Conservation (phyloP, 2,329 filamentous ascomycete genomes). For the Xylogone sp. region DNA sequence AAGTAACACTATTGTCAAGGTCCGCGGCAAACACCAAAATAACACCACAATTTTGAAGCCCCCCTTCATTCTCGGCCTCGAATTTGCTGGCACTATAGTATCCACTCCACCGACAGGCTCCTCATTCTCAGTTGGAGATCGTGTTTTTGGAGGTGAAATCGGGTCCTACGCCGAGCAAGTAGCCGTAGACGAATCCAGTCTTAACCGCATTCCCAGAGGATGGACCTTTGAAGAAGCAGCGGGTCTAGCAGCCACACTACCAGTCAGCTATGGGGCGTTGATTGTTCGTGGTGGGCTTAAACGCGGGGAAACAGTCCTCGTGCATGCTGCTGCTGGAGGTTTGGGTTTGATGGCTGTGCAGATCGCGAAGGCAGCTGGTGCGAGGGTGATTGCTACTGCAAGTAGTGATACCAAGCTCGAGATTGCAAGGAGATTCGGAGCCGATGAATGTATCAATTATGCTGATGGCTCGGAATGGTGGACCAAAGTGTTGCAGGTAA, state of each 20-base stretch:
- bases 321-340: slow-evolving; percentile 52
- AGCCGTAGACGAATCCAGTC: slow-evolving; percentile 27
- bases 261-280: slow-evolving; percentile 50
- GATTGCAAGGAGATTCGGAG: slow-evolving; percentile 36
- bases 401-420: slow-evolving; percentile 41
- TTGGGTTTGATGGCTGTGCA: slow-evolving; percentile 53
- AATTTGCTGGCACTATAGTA: slow-evolving; percentile 53
- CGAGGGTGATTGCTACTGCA: slow-evolving; percentile 49
- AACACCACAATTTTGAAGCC: slow-evolving; percentile 50
- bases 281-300: slow-evolving; percentile 36
- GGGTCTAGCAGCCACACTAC: slow-evolving; percentile 48
- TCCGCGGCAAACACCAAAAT: slow-evolving; percentile 56
- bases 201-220: slow-evolving; percentile 41
- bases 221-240: slow-evolving; percentile 47
- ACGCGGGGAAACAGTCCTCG: slow-evolving; percentile 45
- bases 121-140: slow-evolving; percentile 40
- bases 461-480: slow-evolving; percentile 40
- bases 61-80: slow-evolving; percentile 56
- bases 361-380: slow-evolving; percentile 49
- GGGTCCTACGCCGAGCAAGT: slow-evolving; percentile 53
- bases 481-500: slow-evolving; percentile 43
- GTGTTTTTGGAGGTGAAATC: slow-evolving; percentile 48
- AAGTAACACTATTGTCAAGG: no score
- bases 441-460: slow-evolving; percentile 39
- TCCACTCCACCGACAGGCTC: slow-evolving; percentile 29